Percentiles rank a stretch among this genome's conserved stretches.
Evolutionary conservation across 345 rosid species (phyloP).

Genomic region (Eucalyptus paniculata): DNA sequence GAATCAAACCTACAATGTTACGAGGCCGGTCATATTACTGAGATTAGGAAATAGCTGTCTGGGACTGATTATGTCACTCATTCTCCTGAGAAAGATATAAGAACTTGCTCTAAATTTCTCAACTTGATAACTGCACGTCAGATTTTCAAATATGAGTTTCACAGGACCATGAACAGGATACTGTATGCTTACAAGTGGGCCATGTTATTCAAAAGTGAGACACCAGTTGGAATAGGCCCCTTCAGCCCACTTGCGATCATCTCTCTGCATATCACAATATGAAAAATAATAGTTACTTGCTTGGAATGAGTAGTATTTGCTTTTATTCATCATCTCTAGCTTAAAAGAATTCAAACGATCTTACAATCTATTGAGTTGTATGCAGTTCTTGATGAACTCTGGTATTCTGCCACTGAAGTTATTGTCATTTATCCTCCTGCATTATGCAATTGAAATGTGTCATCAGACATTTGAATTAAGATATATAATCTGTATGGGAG

Average conservation of each 20-base stretch:
- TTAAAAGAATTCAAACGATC: neutral
- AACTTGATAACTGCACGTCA: neutral
- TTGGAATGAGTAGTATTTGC: neutral
- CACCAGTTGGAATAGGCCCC: slow-evolving; percentile 32
- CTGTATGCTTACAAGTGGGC: slow-evolving; percentile 20
- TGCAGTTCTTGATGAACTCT: slow-evolving; percentile 42
- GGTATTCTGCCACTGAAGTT: slow-evolving; percentile 62
- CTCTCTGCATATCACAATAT: slow-evolving; percentile 18
- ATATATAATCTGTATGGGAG: neutral
- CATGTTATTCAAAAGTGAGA: slow-evolving; percentile 17
- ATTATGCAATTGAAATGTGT: neutral
- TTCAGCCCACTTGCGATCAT: slow-evolving; percentile 39
- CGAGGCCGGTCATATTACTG: slow-evolving; percentile 6
- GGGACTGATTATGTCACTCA: slow-evolving; percentile 23
- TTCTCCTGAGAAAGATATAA: slow-evolving; percentile 16
- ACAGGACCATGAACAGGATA: neutral
- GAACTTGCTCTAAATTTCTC: neutral
- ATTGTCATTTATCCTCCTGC: slow-evolving; percentile 77
- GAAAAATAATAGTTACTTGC: neutral
- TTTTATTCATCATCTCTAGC: neutral
- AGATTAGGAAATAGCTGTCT: slow-evolving; percentile 18
- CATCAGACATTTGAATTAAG: neutral
- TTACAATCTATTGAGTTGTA: slow-evolving; percentile 54
- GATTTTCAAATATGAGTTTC: neutral
- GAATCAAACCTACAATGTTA: slow-evolving; percentile 17